phyloP scores from a whole-genome alignment of 805 yeast species.

The Kodamaea fukazawae region DNA sequence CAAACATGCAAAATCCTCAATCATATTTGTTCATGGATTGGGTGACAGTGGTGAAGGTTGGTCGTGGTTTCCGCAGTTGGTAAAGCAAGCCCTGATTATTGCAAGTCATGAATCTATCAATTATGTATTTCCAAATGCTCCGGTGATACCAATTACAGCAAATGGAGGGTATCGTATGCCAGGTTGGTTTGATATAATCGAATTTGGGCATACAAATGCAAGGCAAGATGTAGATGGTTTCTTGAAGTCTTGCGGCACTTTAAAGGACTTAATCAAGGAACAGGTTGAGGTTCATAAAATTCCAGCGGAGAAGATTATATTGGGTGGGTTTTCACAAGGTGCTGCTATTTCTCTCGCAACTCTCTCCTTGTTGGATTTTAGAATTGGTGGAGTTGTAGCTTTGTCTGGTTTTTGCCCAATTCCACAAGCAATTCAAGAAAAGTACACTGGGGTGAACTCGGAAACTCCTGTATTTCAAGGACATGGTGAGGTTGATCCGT shows the following conservation, averaged over 20 bases:
- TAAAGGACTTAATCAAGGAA: conserved; percentile 48
- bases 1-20: conserved; percentile 44
- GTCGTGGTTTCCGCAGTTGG: conserved; percentile 72
- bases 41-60: conserved; percentile 93
- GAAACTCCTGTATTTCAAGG: conserved; percentile 82
- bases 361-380: conserved; percentile 49
- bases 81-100: conserved; percentile 45
- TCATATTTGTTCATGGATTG: conserved; percentile 82
- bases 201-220: conserved; percentile 47
- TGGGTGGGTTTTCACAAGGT: conserved; percentile 97
- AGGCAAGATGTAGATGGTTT: conserved; percentile 56
- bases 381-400: conserved; percentile 74
- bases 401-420: conserved; percentile 73
- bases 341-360: conserved; percentile 74
- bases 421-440: conserved; percentile 15
- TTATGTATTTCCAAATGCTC: conserved; percentile 92
- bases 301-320: conserved; percentile 63
- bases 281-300: conserved; percentile 52
- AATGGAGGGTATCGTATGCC: conserved; percentile 70
- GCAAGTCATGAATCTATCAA: conserved; percentile 48
- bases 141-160: conserved; percentile 62
- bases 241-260: conserved; percentile 44
- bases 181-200: conserved; percentile 81
- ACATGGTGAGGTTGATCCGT: conserved; percentile 78
- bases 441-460: conserved; percentile 39